Base-by-base conservation (phyloP, 768 basidiomycete genomes). In the Leccinum arenicola region DNA sequence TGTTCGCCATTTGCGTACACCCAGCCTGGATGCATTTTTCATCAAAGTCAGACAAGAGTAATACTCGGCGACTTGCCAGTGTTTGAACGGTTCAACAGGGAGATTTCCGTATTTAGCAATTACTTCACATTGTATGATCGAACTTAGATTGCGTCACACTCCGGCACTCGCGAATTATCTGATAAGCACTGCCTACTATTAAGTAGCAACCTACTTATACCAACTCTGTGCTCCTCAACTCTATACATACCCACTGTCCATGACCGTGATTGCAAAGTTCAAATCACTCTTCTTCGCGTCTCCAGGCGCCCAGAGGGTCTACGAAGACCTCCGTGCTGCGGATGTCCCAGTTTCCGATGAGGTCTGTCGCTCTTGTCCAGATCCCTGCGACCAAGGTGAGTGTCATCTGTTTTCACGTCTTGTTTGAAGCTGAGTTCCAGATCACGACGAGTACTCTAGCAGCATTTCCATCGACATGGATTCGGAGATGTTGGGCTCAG, bases 381-480 rank as follows among this genome's bases (percentile, higher is more conserved):
- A 89, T 68, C 89, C 89, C 47, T 93, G 91, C 67, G 87, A 90
- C 68, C 79, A 85, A 68, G 89, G 89, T 82, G 56, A 61, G 66
- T 55, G 48, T 27, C 35, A 17, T 55, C 23, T 56, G 65, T 69
- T 70, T 68, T 71, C 64, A 70, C 65, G 70, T 70, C 71, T 56
- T 51, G 48, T 60, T 60, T 64, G 61, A 61, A 50, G 33, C 54
- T 63, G 40, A 27, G 56, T 23, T 60, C 40, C 62, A 89, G 89
- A 84, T 57, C 89, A 92, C 68, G 84, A 88, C 55, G 85, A 85
- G 49, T 93, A 88, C 66, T 86, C 91, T 27, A 74, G 73, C 17
- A 84, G 82, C 54, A 88, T 97, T 68, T 83, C 85, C 40, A 77
- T 91, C 35, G 95, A 98, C 76, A 84, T 82, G 77, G 86, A 88